Evolutionary conservation across 2,329 filamentous ascomycete genomes (phyloP).

Genomic region (Byssochlamys sp.): DNA sequence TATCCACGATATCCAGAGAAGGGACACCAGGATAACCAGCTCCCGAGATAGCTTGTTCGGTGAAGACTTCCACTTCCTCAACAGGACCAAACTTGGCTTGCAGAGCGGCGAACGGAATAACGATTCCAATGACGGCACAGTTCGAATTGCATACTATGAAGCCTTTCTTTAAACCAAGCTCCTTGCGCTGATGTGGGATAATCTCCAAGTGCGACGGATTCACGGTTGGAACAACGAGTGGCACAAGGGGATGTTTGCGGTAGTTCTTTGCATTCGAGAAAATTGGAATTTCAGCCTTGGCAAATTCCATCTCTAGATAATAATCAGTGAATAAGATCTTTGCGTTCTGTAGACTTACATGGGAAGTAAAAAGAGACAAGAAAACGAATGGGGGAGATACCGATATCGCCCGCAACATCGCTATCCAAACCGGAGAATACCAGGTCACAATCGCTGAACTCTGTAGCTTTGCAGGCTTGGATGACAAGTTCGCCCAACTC

Average conservation of each 20-base stretch:
- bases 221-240: constrained; percentile 88
- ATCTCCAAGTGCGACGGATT: constrained; percentile 80
- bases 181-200: constrained; percentile 75
- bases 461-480: constrained; percentile 64
- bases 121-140: constrained; percentile 91
- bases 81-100: constrained; percentile 76
- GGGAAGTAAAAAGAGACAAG: background rate
- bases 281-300: constrained; percentile 76
- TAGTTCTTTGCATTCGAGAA: constrained; percentile 99
- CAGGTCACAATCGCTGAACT: constrained; percentile 81
- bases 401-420: constrained; percentile 83
- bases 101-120: constrained; percentile 90
- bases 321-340: background rate
- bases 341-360: no score
- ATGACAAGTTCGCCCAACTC: constrained; percentile 70
- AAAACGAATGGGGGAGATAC: constrained; percentile 40
- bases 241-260: constrained; percentile 78
- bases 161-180: constrained; percentile 65
- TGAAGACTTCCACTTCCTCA: constrained; percentile 71
- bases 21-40: constrained; percentile 61
- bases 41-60: constrained; percentile 87
- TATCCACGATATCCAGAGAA: constrained; percentile 92
- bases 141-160: constrained; percentile 97
- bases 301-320: constrained; percentile 70
- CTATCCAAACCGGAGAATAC: constrained; percentile 89